Evolutionary conservation across 768 basidiomycete genomes (phyloP), one percentile per base, ranked within the genome.

Genomic region (Hirschioporus abietinus): DNA sequence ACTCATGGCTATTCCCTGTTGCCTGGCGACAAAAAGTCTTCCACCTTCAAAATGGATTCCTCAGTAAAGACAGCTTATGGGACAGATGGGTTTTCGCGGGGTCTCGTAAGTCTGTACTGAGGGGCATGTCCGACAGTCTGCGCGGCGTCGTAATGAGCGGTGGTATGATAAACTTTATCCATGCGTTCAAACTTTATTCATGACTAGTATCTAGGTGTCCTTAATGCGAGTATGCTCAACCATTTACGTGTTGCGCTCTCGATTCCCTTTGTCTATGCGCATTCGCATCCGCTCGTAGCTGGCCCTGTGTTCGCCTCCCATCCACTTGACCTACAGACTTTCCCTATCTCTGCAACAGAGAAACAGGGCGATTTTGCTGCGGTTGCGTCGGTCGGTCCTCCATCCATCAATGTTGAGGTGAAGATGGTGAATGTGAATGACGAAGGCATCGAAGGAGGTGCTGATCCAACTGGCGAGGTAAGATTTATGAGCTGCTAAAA

Each of bases 301-400:
- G 93, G 89, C 2, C 95, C 95, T 0, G 76, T 96, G 30, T 83
- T 95, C 60, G 91, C 92, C 7, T 86, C 92, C 8, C 91, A 96
- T 72, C 88, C 91, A 8, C 84, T 93, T 65, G 95, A 98, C 74
- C 76, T 97, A 26, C 95, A 97, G 76, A 82, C 87, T 12, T 86
- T 93, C 74, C 81, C 84, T 2, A 70, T 75, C 5, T 66, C 68
- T 4, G 68, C 72, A 0, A 72, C 73, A 0, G 75, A 75, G n/a
- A 74, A 75, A 23, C 70, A 75, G 7, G 76, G 78, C 42, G 65
- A 74, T 0, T 70, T 76, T 34, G 81, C 83, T 3, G 83, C 83
- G 71, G 67, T 74, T 9, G 79, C 82, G 17, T 84, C 86, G 67
- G 84, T 86, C 15, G 95, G 95, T 4, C 88, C 94, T 2, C 95